A percentile compares a stretch with the other conserved stretches of the same genome.
phyloP scores from a whole-genome alignment of 352 stramenopile species.

The Plasmopara halstedii region DNA sequence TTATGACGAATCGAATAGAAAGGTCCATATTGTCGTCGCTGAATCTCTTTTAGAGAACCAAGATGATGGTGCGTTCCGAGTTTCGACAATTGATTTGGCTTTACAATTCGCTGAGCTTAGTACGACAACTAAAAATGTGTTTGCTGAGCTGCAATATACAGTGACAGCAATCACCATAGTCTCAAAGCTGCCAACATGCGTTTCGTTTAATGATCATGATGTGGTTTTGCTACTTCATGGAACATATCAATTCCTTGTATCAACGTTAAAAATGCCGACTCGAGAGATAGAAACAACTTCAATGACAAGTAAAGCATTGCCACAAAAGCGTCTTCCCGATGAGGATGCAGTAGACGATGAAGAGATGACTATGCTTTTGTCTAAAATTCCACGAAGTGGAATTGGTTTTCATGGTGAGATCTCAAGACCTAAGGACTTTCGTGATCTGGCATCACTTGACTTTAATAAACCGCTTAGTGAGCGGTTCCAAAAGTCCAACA shows the following conservation, averaged over 20 bases:
- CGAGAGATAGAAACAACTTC: neutral
- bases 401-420: conserved; percentile 76
- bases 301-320: conserved; percentile 3
- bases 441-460: conserved; percentile 42
- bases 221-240: conserved; percentile 57
- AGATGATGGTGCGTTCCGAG: conserved; percentile 39
- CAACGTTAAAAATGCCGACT: conserved; percentile 5
- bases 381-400: conserved; percentile 59
- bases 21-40: conserved; percentile 38
- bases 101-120: conserved; percentile 9
- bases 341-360: conserved; percentile 47
- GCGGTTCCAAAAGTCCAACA: conserved; percentile 77
- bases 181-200: conserved; percentile 42
- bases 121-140: conserved; percentile 28
- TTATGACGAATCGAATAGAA: conserved; percentile 34
- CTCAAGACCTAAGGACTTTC: conserved; percentile 39
- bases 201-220: conserved; percentile 36
- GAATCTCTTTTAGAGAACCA: conserved; percentile 37
- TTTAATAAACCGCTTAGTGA: conserved; percentile 42
- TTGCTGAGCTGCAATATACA: conserved; percentile 31
- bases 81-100: conserved; percentile 38
- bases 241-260: conserved; percentile 31
- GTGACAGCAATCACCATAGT: conserved; percentile 37
- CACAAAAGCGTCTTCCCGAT: conserved; percentile 48
- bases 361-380: conserved; percentile 48